These are phyloP conservation scores for Citeromyces hawaiiensis DNA, from an alignment of 1,139 yeast species.

Conservation along the genomic window DNA sequence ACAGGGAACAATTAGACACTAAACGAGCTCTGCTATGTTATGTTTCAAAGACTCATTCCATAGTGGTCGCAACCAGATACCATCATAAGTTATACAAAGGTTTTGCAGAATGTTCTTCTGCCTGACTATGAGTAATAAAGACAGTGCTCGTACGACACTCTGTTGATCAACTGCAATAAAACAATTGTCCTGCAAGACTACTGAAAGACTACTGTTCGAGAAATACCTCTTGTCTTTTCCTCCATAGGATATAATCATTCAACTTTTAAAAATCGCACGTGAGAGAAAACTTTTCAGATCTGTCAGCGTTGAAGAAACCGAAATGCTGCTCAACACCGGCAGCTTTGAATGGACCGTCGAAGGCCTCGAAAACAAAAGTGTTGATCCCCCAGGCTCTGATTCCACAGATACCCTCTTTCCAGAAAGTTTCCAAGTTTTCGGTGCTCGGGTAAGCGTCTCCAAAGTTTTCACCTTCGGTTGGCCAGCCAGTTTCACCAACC, in stretches of 20 bases:
- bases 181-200: no score
- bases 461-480: slow-evolving; percentile 72
- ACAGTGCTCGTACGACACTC: no score
- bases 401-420: slow-evolving; percentile 84
- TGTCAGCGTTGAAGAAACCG: slow-evolving; percentile 67
- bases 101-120: no score
- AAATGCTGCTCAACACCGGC: slow-evolving; percentile 83
- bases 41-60: no score
- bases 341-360: slow-evolving; percentile 95
- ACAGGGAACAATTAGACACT: no score
- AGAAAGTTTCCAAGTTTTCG: slow-evolving; percentile 62
- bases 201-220: no score
- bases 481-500: slow-evolving; percentile 99
- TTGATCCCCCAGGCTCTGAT: slow-evolving; percentile 93
- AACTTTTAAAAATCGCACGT: slow-evolving; percentile 25
- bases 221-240: no score
- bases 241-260: neutral
- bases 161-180: no score
- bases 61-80: no score
- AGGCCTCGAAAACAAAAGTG: slow-evolving; percentile 86
- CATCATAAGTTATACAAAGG: no score
- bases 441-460: slow-evolving; percentile 54
- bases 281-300: slow-evolving; percentile 44
- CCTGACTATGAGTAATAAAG: no score
- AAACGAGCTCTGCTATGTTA: no score